These are phyloP conservation scores for Mycena filopes DNA, from an alignment of 768 basidiomycete species.

Conservation along the genomic window DNA sequence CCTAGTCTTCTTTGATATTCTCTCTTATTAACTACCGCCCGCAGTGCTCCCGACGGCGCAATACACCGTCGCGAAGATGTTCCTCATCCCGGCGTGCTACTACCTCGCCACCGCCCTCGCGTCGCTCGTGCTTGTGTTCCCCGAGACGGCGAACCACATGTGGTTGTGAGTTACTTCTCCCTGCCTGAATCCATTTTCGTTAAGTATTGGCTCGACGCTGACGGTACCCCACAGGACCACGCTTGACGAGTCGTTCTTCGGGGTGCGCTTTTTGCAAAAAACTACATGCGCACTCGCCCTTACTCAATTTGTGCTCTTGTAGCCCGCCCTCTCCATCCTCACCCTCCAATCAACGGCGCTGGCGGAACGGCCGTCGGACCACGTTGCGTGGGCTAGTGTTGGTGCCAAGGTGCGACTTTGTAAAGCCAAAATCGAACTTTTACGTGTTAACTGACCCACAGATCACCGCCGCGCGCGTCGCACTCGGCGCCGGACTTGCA, in stretches of 20 bases:
- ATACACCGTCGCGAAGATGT: constrained; percentile 52
- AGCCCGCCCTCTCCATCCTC: constrained; percentile 48
- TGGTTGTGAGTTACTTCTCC: constrained; percentile 45
- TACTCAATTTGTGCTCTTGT: background rate
- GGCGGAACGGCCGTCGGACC: constrained; percentile 46
- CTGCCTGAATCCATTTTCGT: too few species aligned
- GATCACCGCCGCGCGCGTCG: too few species aligned
- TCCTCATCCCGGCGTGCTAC: constrained; percentile 52
- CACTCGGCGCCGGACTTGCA: too few species aligned
- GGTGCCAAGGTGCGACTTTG: constrained; percentile 37
- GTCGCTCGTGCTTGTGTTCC: constrained; percentile 52
- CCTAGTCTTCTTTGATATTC: background rate
- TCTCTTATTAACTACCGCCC: background rate
- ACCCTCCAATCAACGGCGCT: constrained; percentile 48
- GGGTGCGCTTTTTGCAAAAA: too few species aligned
- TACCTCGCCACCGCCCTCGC: constrained; percentile 54
- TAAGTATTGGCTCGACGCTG: too few species aligned
- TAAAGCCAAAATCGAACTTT: too few species aligned
- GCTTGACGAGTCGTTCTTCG: constrained; percentile 25
- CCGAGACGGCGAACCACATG: constrained; percentile 54
- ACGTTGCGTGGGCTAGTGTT: constrained; percentile 44
- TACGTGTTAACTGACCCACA: background rate
- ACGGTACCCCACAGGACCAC: too few species aligned
- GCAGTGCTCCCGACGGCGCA: constrained; percentile 51
- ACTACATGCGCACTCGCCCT: background rate